Base-by-base conservation (phyloP, 2,329 filamentous ascomycete genomes). In the Eutypella sp. region DNA sequence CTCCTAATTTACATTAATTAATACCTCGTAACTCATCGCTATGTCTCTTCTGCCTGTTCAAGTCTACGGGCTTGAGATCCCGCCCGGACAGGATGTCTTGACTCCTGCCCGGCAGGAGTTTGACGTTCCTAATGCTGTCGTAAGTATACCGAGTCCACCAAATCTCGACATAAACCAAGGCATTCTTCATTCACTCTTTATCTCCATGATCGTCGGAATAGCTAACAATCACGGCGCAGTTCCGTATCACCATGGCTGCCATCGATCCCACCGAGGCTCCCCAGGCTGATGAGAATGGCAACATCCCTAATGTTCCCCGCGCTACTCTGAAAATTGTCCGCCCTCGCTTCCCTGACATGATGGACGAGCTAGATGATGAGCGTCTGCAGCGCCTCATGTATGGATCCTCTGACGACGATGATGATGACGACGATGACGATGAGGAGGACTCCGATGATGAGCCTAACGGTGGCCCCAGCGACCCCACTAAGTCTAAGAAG, bases 201-300 rank as follows among this genome's bases (percentile, higher is more conserved):
- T n/a, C n/a, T 20, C 34, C 34, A 22, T 22, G 11, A 3, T 41
- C 18, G 16, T 39, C 27, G 34, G 11, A 33, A 33, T 46, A 18
- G 22, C 20, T 47, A 22, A 15, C 16, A 36, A 46, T 6, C 22
- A 20, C 31, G 41, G 15, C 34, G 23, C 61, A 96, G 91, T 95
- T 96, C 74, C 89, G 89, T 67, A 89, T 99, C 64, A 97, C 91
- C 62, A 99, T 99, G 93, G 93, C 95, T 61, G 93, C 93, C 55
- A 85, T 99, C 67, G 92, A 99, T 67, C 93, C 93, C 47, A 89
- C 82, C 61, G 87, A 87, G 59, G 76, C 82, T 58, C 78, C 84
- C 29, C 79, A 89, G 67, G 75, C 76, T 48, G 82, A 84, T 56
- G 75, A 76, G 47, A 77, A 79, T 43, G 78, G 76, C 58, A 81